Conservation (phyloP, 2,329 filamentous ascomycete species). For the Alternaria ethzedia region DNA sequence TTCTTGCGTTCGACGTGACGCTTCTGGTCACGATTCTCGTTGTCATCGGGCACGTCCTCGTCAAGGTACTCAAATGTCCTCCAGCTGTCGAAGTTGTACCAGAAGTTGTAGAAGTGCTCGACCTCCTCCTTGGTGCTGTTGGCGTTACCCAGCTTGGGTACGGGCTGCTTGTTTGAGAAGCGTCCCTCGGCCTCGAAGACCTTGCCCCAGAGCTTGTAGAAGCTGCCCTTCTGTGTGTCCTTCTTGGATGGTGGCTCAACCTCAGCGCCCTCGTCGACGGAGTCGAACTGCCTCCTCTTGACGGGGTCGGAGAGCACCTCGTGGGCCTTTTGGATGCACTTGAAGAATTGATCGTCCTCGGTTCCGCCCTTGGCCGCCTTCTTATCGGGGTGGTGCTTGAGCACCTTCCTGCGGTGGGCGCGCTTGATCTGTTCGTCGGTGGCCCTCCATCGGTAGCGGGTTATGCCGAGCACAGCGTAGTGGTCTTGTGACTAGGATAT, state of each 20-base stretch:
- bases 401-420: constrained; percentile 98
- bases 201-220: constrained; percentile 91
- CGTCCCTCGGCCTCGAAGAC: constrained; percentile 92
- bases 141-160: constrained; percentile 83
- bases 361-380: constrained; percentile 86
- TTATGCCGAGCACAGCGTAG: constrained; percentile 93
- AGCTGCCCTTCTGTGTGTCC: constrained; percentile 82
- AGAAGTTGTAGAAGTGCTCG: constrained; percentile 98
- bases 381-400: constrained; percentile 99
- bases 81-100: constrained; percentile 99
- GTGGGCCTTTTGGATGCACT: constrained; percentile 98
- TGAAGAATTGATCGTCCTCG: constrained; percentile 99
- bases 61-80: constrained; percentile 97
- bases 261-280: constrained; percentile 91
- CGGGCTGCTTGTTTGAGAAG: constrained; percentile 90
- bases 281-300: constrained; percentile 95
- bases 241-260: constrained; percentile 94
- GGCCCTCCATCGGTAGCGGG: constrained; percentile 89
- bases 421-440: constrained; percentile 99
- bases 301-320: constrained; percentile 91
- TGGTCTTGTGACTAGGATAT: constrained; percentile 79
- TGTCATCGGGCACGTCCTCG: constrained; percentile 98
- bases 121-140: constrained; percentile 88
- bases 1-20: constrained; percentile 99
- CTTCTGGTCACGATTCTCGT: constrained; percentile 99